Base-by-base conservation (phyloP, 345 rosid species). In the Hirschfeldia incana region DNA sequence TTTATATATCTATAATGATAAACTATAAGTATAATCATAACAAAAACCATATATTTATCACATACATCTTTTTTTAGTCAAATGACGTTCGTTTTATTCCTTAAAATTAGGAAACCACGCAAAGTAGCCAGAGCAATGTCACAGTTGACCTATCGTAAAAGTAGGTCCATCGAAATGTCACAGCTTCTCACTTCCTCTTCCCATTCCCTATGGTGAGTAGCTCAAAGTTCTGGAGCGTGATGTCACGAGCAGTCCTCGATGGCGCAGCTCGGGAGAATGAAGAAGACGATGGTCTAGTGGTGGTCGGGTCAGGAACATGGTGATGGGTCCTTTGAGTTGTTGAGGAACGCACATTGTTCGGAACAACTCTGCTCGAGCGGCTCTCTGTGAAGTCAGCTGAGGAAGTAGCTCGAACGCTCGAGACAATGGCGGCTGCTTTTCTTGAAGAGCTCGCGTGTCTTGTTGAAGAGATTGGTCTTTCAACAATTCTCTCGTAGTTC, bases 341-440 rank as follows among this genome's bases (percentile, higher is more conserved):
- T 10, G 97, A 87, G 39, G 84, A 79, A 59, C 90, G 91, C 33
- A 85, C 90, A 75, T 85, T 87, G 88, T 84, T 86, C 7, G 96
- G 83, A 57, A 89, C 66, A 66, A 90, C 70, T 78, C 97, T 84
- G 85, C 86, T 88, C 12, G 93, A 78, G 12, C 97, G 85, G 69
- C 70, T 87, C 60, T 93, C 93, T 46, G 83, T 85, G 60, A 90
- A 92, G 83, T 91, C 98, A 13, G 92, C 98, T 8, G 94, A 93
- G 44, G 97, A 89, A 86, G 87, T 82, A 6, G 92, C 92, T 64
- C 89, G 77, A 81, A 87, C 89, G 84, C 88, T 83, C 15, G 92
- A 86, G 55, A 82, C 60, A 1, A 89, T 76, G 32, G 91, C 94
- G 6, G 57, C 94, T 1, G 57, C 57, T 83, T 87, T 90, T 88